A percentile compares a stretch with the other conserved stretches of the same genome.
These are phyloP conservation scores for Aspergillus sp. DNA, from an alignment of 2,329 filamentous ascomycete genomes.

Conservation along the genomic window DNA sequence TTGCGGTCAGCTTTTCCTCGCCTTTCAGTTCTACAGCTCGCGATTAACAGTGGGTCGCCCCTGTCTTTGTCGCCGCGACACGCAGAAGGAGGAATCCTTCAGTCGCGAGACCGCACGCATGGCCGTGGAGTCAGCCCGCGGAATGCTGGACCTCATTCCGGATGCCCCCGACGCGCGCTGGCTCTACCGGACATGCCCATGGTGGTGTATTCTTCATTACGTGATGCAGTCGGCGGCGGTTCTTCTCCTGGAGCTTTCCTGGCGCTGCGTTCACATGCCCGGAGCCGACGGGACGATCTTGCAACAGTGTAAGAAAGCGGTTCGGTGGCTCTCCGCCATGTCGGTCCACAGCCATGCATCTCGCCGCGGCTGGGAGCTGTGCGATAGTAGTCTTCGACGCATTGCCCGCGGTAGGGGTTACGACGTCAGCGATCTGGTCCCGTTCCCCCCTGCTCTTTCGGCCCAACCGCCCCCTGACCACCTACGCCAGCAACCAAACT, in stretches of 20 bases:
- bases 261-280: not conserved
- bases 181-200: slow-evolving; percentile 34
- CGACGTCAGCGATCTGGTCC: not conserved
- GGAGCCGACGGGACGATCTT: not conserved
- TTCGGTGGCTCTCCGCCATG: not conserved
- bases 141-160: slow-evolving; percentile 36
- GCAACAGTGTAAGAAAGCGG: not conserved
- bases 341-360: not conserved
- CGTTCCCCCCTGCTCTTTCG: too few relatives aligned
- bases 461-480: too few relatives aligned
- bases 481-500: too few relatives aligned
- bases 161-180: slow-evolving; percentile 31
- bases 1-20: slow-evolving; percentile 5
- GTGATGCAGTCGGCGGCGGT: slow-evolving; percentile 42
- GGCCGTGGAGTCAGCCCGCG: slow-evolving; percentile 37
- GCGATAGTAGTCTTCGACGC: not conserved
- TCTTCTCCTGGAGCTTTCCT: slow-evolving; percentile 30
- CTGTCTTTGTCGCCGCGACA: slow-evolving; percentile 36
- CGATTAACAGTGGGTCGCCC: slow-evolving; percentile 40
- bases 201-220: slow-evolving; percentile 44
- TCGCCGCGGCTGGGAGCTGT: not conserved
- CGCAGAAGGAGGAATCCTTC: slow-evolving; percentile 20
- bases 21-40: slow-evolving; percentile 40
- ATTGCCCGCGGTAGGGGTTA: not conserved
- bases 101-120: slow-evolving; percentile 26